A percentile compares a stretch with the other conserved stretches of the same genome.
Conservation (phyloP, 129 eudicot genomes). For the Scalesia atractyloides region DNA sequence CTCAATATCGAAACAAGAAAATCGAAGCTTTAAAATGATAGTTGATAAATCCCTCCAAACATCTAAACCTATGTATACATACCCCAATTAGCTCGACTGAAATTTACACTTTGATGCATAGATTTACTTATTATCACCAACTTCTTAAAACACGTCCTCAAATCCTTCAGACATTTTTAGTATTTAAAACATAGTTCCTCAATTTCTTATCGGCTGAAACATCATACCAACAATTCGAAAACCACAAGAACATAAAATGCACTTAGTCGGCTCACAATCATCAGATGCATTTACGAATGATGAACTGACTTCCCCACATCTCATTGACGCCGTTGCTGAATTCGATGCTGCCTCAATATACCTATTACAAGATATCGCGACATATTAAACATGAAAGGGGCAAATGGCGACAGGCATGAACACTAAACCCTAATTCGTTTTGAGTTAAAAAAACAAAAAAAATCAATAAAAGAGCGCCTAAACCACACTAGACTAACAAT, state of each 20-base stretch:
- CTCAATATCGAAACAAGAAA: too few relatives aligned
- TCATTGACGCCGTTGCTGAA: conserved; percentile 84
- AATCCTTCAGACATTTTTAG: conserved; percentile 10
- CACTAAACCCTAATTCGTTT: too few relatives aligned
- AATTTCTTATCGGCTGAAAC: neutral
- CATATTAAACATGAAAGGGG: too few relatives aligned
- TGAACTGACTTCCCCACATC: conserved; percentile 70
- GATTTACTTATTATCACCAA: neutral
- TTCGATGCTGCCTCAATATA: conserved; percentile 59
- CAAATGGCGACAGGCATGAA: too few relatives aligned
- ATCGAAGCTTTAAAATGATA: too few relatives aligned
- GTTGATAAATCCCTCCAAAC: neutral
- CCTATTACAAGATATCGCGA: rapidly evolving
- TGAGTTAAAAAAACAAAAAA: too few relatives aligned
- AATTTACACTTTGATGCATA: neutral
- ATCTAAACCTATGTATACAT: too few relatives aligned
- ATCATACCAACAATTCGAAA: neutral
- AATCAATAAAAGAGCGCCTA: too few relatives aligned
- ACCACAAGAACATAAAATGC: neutral
- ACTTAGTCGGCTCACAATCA: conserved; percentile 19
- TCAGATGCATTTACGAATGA: conserved; percentile 46
- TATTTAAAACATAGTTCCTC: neutral
- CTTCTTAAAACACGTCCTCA: neutral
- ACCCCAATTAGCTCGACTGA: neutral
- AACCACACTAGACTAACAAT: too few relatives aligned